Evolutionary conservation across 2,329 filamentous ascomycete species (phyloP).

Genomic region (Ascochyta pisi): DNA sequence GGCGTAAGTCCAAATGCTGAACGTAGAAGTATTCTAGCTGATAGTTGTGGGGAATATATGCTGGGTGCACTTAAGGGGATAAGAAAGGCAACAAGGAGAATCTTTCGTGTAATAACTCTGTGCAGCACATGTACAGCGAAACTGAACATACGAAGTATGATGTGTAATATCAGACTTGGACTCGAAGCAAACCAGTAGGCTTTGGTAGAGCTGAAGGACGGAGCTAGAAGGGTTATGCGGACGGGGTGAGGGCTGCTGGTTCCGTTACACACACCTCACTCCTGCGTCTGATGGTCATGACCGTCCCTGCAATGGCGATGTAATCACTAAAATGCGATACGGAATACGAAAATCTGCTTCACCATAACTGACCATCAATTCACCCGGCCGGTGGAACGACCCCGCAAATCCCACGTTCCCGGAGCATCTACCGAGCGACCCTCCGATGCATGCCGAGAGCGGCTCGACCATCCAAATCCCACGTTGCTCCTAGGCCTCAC

Average conservation of each 20-base stretch:
- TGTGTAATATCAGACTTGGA: too few relatives aligned
- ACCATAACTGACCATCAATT: slow-evolving; percentile 1
- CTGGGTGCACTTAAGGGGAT: too few relatives aligned
- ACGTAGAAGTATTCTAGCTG: neutral
- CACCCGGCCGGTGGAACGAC: slow-evolving; percentile 10
- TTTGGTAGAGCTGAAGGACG: neutral
- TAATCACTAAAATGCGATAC: slow-evolving; percentile 7
- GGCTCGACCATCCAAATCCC: slow-evolving; percentile 12
- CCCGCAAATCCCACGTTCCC: slow-evolving; percentile 16
- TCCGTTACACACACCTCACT: too few relatives aligned
- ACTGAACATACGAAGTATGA: too few relatives aligned
- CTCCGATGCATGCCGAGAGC: slow-evolving; percentile 11
- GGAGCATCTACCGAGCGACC: slow-evolving; percentile 10
- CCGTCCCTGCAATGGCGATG: neutral
- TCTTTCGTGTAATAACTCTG: neutral
- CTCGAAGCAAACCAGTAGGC: neutral
- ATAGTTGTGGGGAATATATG: too few relatives aligned
- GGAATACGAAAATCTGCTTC: slow-evolving; percentile 5
- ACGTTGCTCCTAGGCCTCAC: slow-evolving; percentile 7
- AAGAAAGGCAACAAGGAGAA: too few relatives aligned
- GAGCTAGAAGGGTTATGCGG: neutral
- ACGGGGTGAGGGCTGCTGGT: too few relatives aligned
- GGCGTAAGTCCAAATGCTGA: neutral
- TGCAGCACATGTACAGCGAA: neutral
- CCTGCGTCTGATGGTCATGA: neutral